Conservation (phyloP, 176 grass and related monocot genomes). For the Aegilops bicornis region DNA sequence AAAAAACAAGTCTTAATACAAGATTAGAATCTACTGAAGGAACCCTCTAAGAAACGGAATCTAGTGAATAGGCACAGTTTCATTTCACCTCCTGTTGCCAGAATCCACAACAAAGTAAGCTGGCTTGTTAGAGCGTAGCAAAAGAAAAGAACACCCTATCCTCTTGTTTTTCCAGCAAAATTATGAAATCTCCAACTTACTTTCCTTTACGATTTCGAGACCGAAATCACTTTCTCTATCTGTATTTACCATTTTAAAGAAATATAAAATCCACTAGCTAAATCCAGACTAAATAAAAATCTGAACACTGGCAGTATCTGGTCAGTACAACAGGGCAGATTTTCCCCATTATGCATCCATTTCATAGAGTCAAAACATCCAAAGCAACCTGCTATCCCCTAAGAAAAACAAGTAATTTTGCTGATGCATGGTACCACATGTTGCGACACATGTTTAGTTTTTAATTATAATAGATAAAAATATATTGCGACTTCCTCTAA, state of each 20-base stretch:
- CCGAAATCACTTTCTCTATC: background rate
- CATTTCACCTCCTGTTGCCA: background rate
- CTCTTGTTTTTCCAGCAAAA: background rate
- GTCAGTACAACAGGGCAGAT: background rate
- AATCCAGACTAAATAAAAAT: background rate
- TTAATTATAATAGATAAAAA: too few species aligned
- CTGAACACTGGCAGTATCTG: background rate
- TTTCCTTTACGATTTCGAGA: background rate
- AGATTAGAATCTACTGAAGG: background rate
- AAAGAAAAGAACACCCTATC: background rate
- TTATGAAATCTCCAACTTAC: background rate
- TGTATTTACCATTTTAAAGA: background rate
- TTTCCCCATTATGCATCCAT: background rate
- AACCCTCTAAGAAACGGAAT: background rate
- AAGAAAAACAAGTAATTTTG: background rate
- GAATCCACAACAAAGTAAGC: background rate
- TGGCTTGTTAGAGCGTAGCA: background rate
- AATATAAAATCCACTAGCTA: background rate
- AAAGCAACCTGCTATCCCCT: background rate
- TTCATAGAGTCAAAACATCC: slow-evolving; percentile 1
- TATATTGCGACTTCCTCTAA: too few species aligned
- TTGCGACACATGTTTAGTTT: background rate
- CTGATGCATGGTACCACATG: background rate
- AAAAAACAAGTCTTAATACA: background rate
- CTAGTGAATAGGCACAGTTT: background rate